Evolutionary conservation across 371 early-diverging fungal species (phyloP).

Genomic region (Mortierella sp.): DNA sequence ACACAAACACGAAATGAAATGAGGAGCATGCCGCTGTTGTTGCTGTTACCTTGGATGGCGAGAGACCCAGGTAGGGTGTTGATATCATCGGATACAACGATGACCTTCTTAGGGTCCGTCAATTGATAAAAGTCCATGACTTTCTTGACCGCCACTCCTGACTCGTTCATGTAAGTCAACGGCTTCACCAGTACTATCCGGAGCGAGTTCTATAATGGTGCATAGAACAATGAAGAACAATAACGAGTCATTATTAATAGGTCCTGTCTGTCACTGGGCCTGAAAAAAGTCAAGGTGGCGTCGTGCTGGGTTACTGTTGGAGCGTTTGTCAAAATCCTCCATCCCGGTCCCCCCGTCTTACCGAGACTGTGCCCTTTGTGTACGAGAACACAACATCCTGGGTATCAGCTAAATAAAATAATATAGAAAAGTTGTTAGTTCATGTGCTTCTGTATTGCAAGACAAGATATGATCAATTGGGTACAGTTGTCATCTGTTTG

Average conservation of each 20-base stretch:
- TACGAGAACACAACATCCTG: constrained; percentile 62
- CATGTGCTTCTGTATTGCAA: too few relatives aligned
- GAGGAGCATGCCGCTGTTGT: not conserved
- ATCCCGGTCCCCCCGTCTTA: not conserved
- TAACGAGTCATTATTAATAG: not conserved
- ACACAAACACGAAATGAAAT: not conserved
- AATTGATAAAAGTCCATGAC: constrained; percentile 60
- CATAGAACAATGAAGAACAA: not conserved
- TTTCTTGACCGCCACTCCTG: constrained; percentile 60
- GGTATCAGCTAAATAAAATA: constrained; percentile 59
- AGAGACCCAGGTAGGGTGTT: constrained; percentile 66
- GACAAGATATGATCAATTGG: not conserved
- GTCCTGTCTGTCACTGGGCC: not conserved
- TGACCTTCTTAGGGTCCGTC: constrained; percentile 62
- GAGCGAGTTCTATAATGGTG: constrained; percentile 52
- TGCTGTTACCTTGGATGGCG: constrained; percentile 62
- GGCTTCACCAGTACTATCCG: constrained; percentile 69
- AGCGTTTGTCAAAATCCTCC: not conserved
- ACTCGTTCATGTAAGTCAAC: constrained; percentile 65
- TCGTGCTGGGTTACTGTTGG: not conserved
- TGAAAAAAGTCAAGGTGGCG: not conserved
- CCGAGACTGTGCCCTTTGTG: constrained; percentile 45
- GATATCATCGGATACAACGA: constrained; percentile 68
- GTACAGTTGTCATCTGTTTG: not conserved
- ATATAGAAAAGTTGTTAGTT: not conserved